These are phyloP conservation scores for Apiosordaria backusii DNA, from an alignment of 495 filamentous ascomycete genomes.

Conservation along the genomic window DNA sequence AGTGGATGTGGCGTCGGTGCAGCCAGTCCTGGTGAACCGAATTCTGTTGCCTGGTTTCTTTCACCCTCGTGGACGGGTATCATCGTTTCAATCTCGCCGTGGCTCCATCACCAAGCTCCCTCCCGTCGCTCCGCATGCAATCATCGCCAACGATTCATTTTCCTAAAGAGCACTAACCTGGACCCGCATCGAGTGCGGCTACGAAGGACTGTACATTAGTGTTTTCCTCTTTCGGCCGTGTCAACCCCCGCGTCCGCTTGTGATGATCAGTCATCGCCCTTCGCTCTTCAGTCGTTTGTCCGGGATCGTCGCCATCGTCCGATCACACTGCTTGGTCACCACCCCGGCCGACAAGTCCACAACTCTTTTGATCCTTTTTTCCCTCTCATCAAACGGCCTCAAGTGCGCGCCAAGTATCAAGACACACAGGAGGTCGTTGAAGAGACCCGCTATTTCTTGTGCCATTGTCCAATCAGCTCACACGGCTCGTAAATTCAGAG, in stretches of 20 bases:
- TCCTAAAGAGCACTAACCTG: background rate
- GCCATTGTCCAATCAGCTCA: background rate
- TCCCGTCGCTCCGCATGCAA: background rate
- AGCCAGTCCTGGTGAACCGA: background rate
- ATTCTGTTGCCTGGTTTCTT: slow-evolving; percentile 8
- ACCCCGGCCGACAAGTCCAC: background rate
- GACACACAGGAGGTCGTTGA: background rate
- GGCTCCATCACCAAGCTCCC: background rate
- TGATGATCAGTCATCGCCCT: slow-evolving; percentile 5
- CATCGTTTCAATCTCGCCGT: background rate
- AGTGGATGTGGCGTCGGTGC: background rate
- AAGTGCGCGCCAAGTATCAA: too few relatives aligned
- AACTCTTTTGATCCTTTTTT: background rate
- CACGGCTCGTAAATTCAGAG: slow-evolving; percentile 7
- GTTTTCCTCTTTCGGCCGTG: background rate
- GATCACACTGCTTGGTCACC: background rate
- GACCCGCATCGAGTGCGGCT: background rate
- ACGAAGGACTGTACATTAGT: background rate
- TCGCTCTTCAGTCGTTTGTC: background rate
- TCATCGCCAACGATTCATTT: background rate
- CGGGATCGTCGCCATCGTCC: background rate
- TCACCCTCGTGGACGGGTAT: background rate
- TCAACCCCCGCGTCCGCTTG: background rate
- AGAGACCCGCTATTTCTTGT: background rate
- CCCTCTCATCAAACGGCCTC: background rate